These are phyloP conservation scores for Camelina hispida DNA, from an alignment of 345 rosid genomes.

Conservation along the genomic window DNA sequence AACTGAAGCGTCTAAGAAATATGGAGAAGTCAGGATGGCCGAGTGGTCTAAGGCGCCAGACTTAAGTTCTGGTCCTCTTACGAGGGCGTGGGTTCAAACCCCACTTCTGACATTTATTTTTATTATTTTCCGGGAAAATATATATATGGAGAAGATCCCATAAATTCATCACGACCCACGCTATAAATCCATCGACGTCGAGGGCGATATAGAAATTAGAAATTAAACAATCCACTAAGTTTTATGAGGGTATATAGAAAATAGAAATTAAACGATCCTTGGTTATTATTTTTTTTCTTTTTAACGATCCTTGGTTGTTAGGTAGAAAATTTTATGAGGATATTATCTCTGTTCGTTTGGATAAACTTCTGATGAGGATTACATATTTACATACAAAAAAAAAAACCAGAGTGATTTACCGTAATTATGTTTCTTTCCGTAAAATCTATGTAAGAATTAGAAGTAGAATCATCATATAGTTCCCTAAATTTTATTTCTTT, in stretches of 20 bases:
- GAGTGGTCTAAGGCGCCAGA: constrained; percentile 94
- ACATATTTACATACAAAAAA: not conserved
- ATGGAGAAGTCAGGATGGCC: constrained; percentile 66
- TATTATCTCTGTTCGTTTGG: not conserved
- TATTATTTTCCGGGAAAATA: no score
- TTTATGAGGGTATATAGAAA: no score
- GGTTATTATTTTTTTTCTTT: no score
- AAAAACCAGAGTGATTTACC: not conserved
- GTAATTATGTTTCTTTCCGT: no score
- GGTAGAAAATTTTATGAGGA: not conserved
- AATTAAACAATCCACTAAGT: no score
- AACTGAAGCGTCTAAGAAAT: not conserved
- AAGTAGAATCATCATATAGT: not conserved
- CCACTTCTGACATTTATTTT: constrained; percentile 40
- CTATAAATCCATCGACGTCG: no score
- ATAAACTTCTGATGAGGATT: not conserved
- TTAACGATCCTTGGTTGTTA: not conserved
- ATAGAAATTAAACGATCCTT: no score
- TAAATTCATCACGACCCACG: not conserved
- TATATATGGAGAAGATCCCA: not conserved
- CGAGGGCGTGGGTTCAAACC: constrained; percentile 58
- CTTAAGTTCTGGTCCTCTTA: constrained; percentile 77
- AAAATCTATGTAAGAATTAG: not conserved
- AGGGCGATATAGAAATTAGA: no score
- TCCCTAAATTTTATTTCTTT: not conserved